Conservation (phyloP, 2,329 filamentous ascomycete species). For the Penicillium sp. region DNA sequence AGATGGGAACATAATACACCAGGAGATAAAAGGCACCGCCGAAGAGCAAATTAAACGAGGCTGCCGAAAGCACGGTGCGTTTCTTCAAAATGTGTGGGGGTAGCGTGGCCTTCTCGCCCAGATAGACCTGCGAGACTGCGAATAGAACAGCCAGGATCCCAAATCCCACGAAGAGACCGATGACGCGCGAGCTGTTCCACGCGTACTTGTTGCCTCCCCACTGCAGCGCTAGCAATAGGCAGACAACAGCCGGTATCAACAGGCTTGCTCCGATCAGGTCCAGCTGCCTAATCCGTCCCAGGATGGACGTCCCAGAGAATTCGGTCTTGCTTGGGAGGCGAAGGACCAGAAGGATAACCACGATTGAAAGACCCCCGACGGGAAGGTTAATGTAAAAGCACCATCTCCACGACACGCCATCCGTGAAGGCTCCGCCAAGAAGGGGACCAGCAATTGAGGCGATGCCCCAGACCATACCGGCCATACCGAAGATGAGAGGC, state of each 20-base stretch:
- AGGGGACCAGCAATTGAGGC: constrained; percentile 46
- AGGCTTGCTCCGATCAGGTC: constrained; percentile 40
- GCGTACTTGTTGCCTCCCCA: constrained; percentile 28
- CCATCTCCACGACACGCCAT: constrained; percentile 39
- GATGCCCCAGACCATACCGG: constrained; percentile 58
- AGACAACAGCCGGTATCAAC: constrained; percentile 29
- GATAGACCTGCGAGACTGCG: constrained; percentile 42
- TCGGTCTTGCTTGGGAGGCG: constrained; percentile 34
- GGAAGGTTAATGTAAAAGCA: constrained; percentile 49
- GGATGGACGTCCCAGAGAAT: constrained; percentile 5
- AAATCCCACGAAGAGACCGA: constrained; percentile 23
- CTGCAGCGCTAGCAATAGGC: constrained; percentile 26
- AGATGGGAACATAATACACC: constrained; percentile 32
- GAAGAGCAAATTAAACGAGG: constrained; percentile 28
- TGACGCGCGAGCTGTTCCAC: constrained; percentile 25
- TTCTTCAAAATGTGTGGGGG: constrained; percentile 52
- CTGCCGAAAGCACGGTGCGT: constrained; percentile 37
- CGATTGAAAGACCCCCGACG: constrained; percentile 42
- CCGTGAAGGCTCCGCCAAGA: constrained; percentile 47
- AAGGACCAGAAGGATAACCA: constrained; percentile 51
- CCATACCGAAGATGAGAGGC: constrained; percentile 44
- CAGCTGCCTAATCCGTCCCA: constrained; percentile 34
- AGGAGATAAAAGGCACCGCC: constrained; percentile 13
- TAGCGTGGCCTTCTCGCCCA: constrained; percentile 51
- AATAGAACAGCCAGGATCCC: constrained; percentile 45